Evolutionary conservation across 306 rosid genomes (phyloP).

Genomic region (Cicer yamashitae): DNA sequence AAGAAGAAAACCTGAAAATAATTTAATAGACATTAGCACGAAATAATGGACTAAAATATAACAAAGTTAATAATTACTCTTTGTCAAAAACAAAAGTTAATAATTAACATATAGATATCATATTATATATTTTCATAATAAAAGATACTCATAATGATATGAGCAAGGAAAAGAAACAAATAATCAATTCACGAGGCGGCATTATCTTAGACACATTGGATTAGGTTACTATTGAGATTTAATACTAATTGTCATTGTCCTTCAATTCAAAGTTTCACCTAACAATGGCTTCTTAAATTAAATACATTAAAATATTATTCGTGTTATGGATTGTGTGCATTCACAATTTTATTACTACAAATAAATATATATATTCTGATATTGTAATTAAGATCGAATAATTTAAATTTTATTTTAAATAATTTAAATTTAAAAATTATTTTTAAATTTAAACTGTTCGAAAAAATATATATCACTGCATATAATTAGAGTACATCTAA

Average conservation of each 20-base stretch:
- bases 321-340: too few species aligned
- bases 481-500: too few species aligned
- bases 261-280: slow-evolving; percentile 56
- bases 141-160: background rate
- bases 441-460: too few species aligned
- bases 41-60: slow-evolving; percentile 43
- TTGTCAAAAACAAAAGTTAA: background rate
- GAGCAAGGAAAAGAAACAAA: background rate
- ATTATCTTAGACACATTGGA: slow-evolving; percentile 41
- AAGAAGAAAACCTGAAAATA: slow-evolving; percentile 41
- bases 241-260: slow-evolving; percentile 42
- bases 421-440: too few species aligned
- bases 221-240: slow-evolving; percentile 12
- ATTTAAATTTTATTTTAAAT: too few species aligned
- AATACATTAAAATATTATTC: slow-evolving; percentile 13
- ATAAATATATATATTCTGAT: too few species aligned
- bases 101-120: slow-evolving; percentile 17
- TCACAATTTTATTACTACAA: too few species aligned
- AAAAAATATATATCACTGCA: too few species aligned
- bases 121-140: background rate
- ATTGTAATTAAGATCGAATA: too few species aligned
- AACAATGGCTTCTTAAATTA: slow-evolving; percentile 39
- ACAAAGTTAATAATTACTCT: too few species aligned
- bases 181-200: slow-evolving; percentile 45
- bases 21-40: slow-evolving; percentile 43